phyloP scores from a whole-genome alignment of 257 asterid genomes.

The Cordia subcordata region DNA sequence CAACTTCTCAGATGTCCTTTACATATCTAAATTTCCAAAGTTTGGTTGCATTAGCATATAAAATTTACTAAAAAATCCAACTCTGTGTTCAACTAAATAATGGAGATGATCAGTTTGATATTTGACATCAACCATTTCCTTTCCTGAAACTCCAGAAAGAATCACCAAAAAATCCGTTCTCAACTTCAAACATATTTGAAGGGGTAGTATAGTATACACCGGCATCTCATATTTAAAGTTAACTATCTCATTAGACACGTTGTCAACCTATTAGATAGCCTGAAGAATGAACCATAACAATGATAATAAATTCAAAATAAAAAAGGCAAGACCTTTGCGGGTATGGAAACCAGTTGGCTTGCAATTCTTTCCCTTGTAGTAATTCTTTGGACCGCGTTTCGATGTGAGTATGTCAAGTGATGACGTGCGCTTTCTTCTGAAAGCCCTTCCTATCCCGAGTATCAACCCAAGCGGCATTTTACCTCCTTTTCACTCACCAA shows the following conservation, averaged over 20 bases:
- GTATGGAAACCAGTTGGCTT: slow-evolving; percentile 92
- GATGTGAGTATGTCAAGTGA: slow-evolving; percentile 77
- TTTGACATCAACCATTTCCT: no score
- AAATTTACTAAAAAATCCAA: no score
- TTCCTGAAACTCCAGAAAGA: no score
- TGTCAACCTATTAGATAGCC: neutral
- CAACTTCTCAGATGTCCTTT: no score
- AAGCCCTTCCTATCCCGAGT: slow-evolving; percentile 62
- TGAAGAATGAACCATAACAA: neutral
- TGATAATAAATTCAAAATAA: neutral
- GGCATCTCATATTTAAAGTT: neutral
- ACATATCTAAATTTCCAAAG: no score
- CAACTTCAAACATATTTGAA: no score
- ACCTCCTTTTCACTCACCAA: neutral
- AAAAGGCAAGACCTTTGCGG: slow-evolving; percentile 63
- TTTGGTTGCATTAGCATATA: no score
- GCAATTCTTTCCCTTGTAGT: slow-evolving; percentile 88
- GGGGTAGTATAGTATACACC: neutral
- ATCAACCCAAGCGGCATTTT: slow-evolving; percentile 69
- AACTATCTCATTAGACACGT: neutral
- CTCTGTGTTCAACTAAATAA: no score
- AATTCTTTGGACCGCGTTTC: slow-evolving; percentile 55
- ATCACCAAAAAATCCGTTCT: no score
- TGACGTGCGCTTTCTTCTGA: slow-evolving; percentile 70
- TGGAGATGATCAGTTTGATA: no score